phyloP scores from a whole-genome alignment of 1,284 basidiomycete species.

The Quambalaria eucalypti region DNA sequence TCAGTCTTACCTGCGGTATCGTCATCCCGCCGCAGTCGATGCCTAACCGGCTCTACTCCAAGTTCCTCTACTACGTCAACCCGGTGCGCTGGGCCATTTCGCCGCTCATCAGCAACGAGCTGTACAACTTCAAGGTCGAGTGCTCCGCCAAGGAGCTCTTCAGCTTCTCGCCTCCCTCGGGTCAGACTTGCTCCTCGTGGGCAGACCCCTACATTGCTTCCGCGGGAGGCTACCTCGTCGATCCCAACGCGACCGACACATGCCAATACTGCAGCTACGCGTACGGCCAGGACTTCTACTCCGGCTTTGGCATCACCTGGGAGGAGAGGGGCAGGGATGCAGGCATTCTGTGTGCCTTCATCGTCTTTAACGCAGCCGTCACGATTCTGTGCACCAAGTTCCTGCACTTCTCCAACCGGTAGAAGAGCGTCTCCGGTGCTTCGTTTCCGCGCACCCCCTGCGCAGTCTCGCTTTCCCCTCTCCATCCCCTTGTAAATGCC shows the following conservation, averaged over 20 bases:
- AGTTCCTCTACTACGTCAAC: constrained; percentile 39
- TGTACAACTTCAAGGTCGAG: constrained; percentile 62
- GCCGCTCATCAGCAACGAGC: constrained; percentile 64
- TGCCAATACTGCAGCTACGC: constrained; percentile 69
- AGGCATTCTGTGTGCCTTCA: constrained; percentile 31
- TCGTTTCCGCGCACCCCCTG: neutral
- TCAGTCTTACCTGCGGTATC: constrained; percentile 53
- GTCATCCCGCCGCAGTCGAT: constrained; percentile 56
- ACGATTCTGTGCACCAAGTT: constrained; percentile 17
- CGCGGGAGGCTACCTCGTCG: constrained; percentile 70
- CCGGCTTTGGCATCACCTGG: constrained; percentile 62
- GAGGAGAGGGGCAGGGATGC: constrained; percentile 22
- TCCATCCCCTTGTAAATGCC: too few species aligned
- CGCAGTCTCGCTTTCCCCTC: too few species aligned
- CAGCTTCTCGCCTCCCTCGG: constrained; percentile 60
- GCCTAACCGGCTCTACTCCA: constrained; percentile 21
- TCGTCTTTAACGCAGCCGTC: constrained; percentile 22
- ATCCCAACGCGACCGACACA: constrained; percentile 55
- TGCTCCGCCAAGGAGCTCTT: constrained; percentile 61
- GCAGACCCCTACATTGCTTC: constrained; percentile 46
- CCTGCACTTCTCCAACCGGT: constrained; percentile 25
- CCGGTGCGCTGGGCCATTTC: constrained; percentile 28
- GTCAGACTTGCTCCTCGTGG: constrained; percentile 63
- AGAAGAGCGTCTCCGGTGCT: too few species aligned
- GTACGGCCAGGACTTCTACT: constrained; percentile 63